Evolutionary conservation across 2,329 filamentous ascomycete genomes (phyloP).

Genomic region (Fusarium drepaniforme): DNA sequence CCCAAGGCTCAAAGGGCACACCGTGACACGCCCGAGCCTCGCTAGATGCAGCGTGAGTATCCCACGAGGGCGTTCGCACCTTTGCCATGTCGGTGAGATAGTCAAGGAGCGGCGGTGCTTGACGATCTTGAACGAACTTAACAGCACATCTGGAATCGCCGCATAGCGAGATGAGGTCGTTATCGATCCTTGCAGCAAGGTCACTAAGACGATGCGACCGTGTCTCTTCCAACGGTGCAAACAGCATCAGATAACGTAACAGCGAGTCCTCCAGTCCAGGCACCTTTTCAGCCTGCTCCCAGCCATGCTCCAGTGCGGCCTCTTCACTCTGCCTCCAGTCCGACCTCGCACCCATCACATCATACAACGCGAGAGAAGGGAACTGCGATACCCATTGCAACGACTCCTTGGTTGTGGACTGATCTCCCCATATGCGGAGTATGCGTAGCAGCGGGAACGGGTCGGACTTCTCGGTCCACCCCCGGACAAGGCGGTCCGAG

Average conservation of each 20-base stretch:
- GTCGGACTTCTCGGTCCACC: constrained; percentile 56
- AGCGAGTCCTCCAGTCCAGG: constrained; percentile 49
- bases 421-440: constrained; percentile 58
- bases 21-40: constrained; percentile 50
- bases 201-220: constrained; percentile 40
- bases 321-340: constrained; percentile 51
- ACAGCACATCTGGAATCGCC: constrained; percentile 50
- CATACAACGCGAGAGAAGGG: constrained; percentile 59
- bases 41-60: constrained; percentile 44
- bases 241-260: constrained; percentile 51
- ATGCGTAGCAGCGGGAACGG: constrained; percentile 62
- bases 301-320: constrained; percentile 46
- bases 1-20: constrained; percentile 54
- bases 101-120: constrained; percentile 50
- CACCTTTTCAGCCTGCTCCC: constrained; percentile 47
- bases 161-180: constrained; percentile 50
- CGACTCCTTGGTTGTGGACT: constrained; percentile 54
- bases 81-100: constrained; percentile 51
- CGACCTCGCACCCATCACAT: constrained; percentile 51
- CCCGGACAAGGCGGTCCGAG: constrained; percentile 59
- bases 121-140: constrained; percentile 46
- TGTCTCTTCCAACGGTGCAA: constrained; percentile 46
- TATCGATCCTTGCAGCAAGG: constrained; percentile 49
- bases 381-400: constrained; percentile 57
- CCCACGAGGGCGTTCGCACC: constrained; percentile 46